Evolutionary conservation across 129 eudicot species (phyloP), one percentile per base, ranked within the genome.

Genomic region (Chrysanthemum makinoi): DNA sequence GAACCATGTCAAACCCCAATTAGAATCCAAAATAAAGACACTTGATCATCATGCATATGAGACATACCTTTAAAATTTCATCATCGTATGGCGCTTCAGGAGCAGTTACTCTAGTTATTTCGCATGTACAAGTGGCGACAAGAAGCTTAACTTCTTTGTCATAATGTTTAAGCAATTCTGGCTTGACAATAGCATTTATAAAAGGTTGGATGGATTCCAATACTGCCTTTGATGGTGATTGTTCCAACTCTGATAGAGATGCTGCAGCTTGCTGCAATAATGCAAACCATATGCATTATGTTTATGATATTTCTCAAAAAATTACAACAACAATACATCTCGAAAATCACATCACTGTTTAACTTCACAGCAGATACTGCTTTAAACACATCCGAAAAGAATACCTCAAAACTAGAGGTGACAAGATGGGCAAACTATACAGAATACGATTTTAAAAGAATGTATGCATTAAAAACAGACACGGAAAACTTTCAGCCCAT

Each of bases 21-120:
- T 44, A 68, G 65, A 67, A 15, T 26, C 58, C 61, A 20, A 49
- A 68, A 24, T 61, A 13, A 18, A 16, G 16, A 22, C 48, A 68
- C 30, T 10, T n/a, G 8, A 16, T 52, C 15, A 12, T 52, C 46
- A 61, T 24, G 9, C 6, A 61, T 14, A 17, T 64, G 63, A 68
- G 20, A 15, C 10, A 54, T 77, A 90, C 99, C 99, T 94, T 94
- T 51, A 94, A 64, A 60, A 90, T 72, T 24, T 86, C 93, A 78
- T 94, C 99, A 51, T 80, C 89, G 26, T 90, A 94, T 49, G 99
- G 99, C 15, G 97, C 93, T 73, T 90, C 99, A 9, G 99, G 99
- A 62, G 99, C 99, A 75, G 99, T 94, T 22, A 94, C 85, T 72
- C 99, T 80, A 59, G 97, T 90, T 51, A 94, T 87, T 83, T 94